Evolutionary conservation across 2,329 filamentous ascomycete genomes (phyloP), one percentile per base, ranked within the genome.

Genomic region (Alternaria sp.): DNA sequence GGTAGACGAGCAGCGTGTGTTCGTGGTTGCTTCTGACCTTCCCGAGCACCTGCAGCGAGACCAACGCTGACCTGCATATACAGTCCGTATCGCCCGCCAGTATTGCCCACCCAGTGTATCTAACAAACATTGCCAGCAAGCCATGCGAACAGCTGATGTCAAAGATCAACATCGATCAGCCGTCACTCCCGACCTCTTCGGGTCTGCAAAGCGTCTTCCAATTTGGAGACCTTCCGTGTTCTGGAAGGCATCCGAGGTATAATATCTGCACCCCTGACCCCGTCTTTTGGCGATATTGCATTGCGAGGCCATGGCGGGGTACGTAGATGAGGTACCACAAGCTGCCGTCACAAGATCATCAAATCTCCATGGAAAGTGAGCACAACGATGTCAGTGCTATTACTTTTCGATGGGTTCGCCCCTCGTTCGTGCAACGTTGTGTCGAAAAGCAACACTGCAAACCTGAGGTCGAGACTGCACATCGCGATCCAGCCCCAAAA

Each of bases 291-390:
- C 57, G 30, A 66, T 66, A 76, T 72, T 76, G 68, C 67, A 66
- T 43, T 61, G 67, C 67, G 68, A 71, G 65, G 65, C 70, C 46
- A 57, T 66, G 71, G 76, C 73, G 74, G 73, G 75, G 73, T 73
- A 75, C 74, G 70, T 78, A 73, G 69, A 78, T 77, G 69, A 73
- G 66, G 67, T 76, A 72, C 62, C 65, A 73, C 73, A 68, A 64
- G 43, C 57, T 55, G 26, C 49, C 30, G 60, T 66, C 61, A 73
- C 60, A 60, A 58, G 61, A 67, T 73, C 70, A 74, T 63, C 68
- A 61, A 67, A 59, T 26, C 43, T 49, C 51, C 19, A 51, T 52
- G 49, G 36, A 45, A 50, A 28, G 44, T 28, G 49, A 43, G 55
- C 44, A 62, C 55, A 32, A 40, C 56, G 8, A 62, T 59, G 49